These are phyloP conservation scores for Saprolegnia diclina DNA, from an alignment of 352 stramenopile species.

Conservation along the genomic window DNA sequence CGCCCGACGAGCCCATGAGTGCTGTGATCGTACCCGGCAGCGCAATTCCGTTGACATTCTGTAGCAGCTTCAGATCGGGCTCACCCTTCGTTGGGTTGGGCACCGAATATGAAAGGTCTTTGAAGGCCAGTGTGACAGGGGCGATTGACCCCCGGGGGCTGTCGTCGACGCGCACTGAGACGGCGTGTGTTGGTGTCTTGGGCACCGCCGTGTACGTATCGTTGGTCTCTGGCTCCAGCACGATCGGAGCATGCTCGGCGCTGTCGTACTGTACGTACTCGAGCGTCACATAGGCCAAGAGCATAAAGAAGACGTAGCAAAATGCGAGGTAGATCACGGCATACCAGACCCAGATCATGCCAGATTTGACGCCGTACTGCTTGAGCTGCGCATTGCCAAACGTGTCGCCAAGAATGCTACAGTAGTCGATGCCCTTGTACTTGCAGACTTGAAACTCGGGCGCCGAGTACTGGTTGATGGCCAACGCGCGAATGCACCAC, in stretches of 20 bases:
- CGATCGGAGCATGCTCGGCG: background rate
- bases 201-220: background rate
- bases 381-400: slow-evolving; percentile 6
- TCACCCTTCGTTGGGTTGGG: slow-evolving; percentile 37
- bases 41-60: slow-evolving; percentile 43
- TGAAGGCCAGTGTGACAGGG: slow-evolving; percentile 44
- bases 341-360: slow-evolving; percentile 32
- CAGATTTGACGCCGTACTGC: slow-evolving; percentile 35
- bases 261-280: slow-evolving; percentile 3
- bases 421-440: slow-evolving; percentile 11
- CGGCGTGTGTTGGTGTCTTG: background rate
- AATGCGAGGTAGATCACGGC: slow-evolving; percentile 29
- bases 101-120: slow-evolving; percentile 54
- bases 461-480: slow-evolving; percentile 17
- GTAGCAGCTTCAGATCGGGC: slow-evolving; percentile 32
- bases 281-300: slow-evolving; percentile 29
- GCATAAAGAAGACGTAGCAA: slow-evolving; percentile 32
- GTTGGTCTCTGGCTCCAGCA: background rate
- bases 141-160: slow-evolving; percentile 7
- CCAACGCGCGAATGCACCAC: slow-evolving; percentile 27
- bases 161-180: background rate
- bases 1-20: slow-evolving; percentile 65
- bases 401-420: slow-evolving; percentile 8
- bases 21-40: slow-evolving; percentile 58
- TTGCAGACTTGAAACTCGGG: slow-evolving; percentile 20